These are phyloP conservation scores for Entomortierella lignicola DNA, from an alignment of 192 early-diverging fungal species.

Conservation along the genomic window DNA sequence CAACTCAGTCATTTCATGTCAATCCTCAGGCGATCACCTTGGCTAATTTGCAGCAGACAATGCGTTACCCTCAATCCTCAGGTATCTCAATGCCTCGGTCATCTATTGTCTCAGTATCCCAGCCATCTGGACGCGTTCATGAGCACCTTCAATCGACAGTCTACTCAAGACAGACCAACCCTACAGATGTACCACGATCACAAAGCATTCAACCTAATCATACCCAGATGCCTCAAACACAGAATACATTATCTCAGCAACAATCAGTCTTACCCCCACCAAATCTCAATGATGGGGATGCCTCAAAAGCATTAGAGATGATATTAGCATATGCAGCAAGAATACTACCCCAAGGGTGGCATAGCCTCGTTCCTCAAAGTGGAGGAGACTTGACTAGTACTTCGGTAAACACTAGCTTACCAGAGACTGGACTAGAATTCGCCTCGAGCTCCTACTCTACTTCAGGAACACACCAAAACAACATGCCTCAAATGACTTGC, in stretches of 20 bases:
- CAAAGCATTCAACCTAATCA: background rate
- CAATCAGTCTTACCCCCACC: background rate
- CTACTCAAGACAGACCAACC: background rate
- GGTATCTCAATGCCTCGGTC: background rate
- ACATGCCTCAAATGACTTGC: background rate
- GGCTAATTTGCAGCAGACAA: too few species aligned
- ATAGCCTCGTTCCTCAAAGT: background rate
- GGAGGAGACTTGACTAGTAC: background rate
- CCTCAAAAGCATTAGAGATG: constrained; percentile 11
- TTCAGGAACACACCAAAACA: background rate
- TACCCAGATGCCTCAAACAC: background rate
- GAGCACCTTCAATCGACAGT: background rate
- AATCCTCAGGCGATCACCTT: background rate
- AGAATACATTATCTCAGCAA: background rate
- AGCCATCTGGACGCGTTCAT: background rate
- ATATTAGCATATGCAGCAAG: constrained; percentile 7
- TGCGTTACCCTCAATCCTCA: background rate
- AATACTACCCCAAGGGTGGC: constrained; percentile 19
- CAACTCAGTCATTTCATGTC: background rate
- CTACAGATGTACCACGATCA: background rate
- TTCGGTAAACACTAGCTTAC: background rate
- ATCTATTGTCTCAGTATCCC: too few species aligned
- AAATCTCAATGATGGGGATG: background rate
- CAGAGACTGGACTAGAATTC: background rate
- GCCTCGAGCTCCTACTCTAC: background rate